These are phyloP conservation scores for Yamadazyma kanchanaburiensis DNA, from an alignment of 1,139 yeast genomes.

Conservation along the genomic window DNA sequence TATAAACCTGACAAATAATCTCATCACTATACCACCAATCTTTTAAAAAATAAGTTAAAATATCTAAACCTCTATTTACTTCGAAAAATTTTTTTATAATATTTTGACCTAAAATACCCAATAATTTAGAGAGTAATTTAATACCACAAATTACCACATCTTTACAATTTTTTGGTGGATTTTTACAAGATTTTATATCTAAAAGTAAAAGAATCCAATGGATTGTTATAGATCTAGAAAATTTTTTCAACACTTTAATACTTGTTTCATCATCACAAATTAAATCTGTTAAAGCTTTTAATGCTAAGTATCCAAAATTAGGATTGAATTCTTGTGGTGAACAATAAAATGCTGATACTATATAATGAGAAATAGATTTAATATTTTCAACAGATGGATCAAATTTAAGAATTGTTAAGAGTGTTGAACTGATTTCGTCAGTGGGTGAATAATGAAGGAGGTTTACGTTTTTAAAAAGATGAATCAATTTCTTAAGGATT, in stretches of 20 bases:
- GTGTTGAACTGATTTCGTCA: conserved; percentile 18
- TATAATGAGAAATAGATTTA: conserved; percentile 29
- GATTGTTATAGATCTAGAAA: conserved; percentile 56
- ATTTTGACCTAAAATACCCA: conserved; percentile 45
- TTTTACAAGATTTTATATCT: conserved; percentile 21
- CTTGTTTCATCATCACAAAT: conserved; percentile 31
- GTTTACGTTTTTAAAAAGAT: conserved; percentile 40
- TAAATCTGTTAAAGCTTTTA: conserved; percentile 28
- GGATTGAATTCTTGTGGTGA: conserved; percentile 21
- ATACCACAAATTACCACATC: conserved; percentile 46
- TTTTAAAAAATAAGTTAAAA: conserved; percentile 44
- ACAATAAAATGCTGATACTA: conserved; percentile 33
- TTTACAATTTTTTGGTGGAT: conserved; percentile 15
- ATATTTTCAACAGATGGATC: conserved; percentile 41
- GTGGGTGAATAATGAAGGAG: conserved; percentile 11
- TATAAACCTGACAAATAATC: conserved; percentile 29
- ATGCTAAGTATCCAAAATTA: conserved; percentile 26
- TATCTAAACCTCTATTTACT: conserved; percentile 50
- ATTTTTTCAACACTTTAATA: conserved; percentile 38
- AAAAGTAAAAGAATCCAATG: conserved; percentile 65
- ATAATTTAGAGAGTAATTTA: conserved; percentile 46
- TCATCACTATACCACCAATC: conserved; percentile 46
- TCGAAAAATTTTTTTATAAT: conserved; percentile 49
- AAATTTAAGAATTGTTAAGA: conserved; percentile 20
- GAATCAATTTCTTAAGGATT: conserved; percentile 50